Evolutionary conservation across 202 grass and related monocot species (phyloP).

Genomic region (Zizania palustris): DNA sequence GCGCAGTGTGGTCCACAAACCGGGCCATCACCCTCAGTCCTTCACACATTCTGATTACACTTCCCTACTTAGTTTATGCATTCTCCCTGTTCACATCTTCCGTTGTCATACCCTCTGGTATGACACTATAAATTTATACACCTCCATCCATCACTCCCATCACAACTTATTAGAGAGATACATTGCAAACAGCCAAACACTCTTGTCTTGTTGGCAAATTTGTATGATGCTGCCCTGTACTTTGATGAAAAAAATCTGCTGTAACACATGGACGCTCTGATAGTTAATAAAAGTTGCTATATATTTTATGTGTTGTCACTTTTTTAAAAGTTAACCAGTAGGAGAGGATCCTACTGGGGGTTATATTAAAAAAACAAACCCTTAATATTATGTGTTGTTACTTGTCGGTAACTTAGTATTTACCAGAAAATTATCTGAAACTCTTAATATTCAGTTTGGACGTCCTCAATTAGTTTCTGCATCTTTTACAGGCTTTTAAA

Average conservation of each 20-base stretch:
- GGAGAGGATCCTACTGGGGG: too few species aligned
- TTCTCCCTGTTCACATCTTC: too few species aligned
- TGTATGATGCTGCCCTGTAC: neutral
- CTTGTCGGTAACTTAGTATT: neutral
- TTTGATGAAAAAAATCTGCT: neutral
- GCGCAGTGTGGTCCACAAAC: too few species aligned
- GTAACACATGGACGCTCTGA: neutral
- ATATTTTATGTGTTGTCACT: neutral
- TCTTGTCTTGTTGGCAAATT: neutral
- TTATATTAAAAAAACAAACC: too few species aligned
- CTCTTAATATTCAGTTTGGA: constrained; percentile 11
- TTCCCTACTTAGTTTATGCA: too few species aligned
- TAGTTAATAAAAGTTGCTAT: neutral
- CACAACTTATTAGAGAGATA: neutral
- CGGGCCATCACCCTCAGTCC: too few species aligned
- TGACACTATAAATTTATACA: neutral
- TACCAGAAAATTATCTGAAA: constrained; percentile 19
- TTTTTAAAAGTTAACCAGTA: too few species aligned
- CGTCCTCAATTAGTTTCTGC: constrained; percentile 38
- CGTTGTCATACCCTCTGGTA: too few species aligned
- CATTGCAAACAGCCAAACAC: neutral
- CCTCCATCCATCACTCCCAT: neutral
- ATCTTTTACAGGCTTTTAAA: constrained; percentile 75
- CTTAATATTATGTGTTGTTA: too few species aligned
- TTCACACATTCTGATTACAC: too few species aligned